Percentiles rank a stretch among this genome's conserved stretches.
Evolutionary conservation across 768 basidiomycete species (phyloP).

Genomic region (Piloderma croceum): DNA sequence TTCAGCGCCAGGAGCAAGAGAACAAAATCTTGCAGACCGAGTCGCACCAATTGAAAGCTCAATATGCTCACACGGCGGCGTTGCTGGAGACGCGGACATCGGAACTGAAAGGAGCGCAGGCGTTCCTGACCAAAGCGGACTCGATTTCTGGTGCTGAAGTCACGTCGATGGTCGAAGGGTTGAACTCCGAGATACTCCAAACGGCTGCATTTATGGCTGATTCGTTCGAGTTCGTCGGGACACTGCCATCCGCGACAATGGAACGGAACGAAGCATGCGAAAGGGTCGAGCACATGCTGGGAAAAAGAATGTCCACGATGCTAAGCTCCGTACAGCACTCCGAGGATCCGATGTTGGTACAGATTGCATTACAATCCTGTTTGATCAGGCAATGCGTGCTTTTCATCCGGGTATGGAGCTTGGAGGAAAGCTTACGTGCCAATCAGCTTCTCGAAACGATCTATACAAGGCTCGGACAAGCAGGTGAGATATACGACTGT

Average conservation of each 20-base stretch:
- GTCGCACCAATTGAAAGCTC: slow-evolving; percentile 36
- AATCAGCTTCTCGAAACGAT: slow-evolving; percentile 26
- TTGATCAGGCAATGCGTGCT: slow-evolving; percentile 26
- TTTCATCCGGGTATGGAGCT: slow-evolving; percentile 32
- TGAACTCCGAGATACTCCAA: slow-evolving; percentile 47
- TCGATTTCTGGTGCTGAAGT: slow-evolving; percentile 41
- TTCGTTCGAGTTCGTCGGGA: slow-evolving; percentile 28
- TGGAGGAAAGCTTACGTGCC: slow-evolving; percentile 25
- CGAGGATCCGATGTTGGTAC: slow-evolving; percentile 35
- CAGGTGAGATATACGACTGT: too few relatives aligned
- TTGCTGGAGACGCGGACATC: slow-evolving; percentile 37
- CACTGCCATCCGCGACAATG: too few relatives aligned
- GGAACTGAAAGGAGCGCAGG: slow-evolving; percentile 41
- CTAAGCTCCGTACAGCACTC: slow-evolving; percentile 35
- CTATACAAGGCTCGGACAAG: too few relatives aligned
- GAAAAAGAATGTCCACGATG: too few relatives aligned
- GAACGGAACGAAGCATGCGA: too few relatives aligned
- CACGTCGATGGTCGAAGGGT: slow-evolving; percentile 33
- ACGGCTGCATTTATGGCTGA: slow-evolving; percentile 44
- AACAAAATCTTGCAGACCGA: slow-evolving; percentile 17
- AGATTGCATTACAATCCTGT: slow-evolving; percentile 31
- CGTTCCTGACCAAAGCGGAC: slow-evolving; percentile 41
- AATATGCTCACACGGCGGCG: slow-evolving; percentile 28
- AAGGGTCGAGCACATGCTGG: too few relatives aligned
- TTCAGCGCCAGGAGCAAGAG: slow-evolving; percentile 19